A percentile compares a stretch with the other conserved stretches of the same genome.
phyloP scores from a whole-genome alignment of 768 basidiomycete species.

The Vararia minispora region DNA sequence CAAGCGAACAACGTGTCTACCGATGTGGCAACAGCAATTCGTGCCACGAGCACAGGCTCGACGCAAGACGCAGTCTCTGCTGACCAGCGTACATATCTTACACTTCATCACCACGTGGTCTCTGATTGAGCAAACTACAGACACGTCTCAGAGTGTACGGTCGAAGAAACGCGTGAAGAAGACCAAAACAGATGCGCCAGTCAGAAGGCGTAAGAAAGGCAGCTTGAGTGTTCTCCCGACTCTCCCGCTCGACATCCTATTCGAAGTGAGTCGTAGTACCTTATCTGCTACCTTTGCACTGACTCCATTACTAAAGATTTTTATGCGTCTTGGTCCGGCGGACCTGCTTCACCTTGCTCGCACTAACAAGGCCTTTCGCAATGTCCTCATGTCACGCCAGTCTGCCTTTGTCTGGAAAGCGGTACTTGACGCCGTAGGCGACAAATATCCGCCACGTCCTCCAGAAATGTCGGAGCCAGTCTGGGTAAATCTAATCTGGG shows the following conservation, averaged over 20 bases:
- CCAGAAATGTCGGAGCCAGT: slow-evolving; percentile 6
- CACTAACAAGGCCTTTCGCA: slow-evolving; percentile 19
- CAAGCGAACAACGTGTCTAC: too few species aligned
- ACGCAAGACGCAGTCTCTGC: too few species aligned
- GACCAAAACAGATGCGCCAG: too few species aligned
- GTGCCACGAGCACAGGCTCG: too few species aligned
- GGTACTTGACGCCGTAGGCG: neutral
- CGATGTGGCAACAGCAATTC: too few species aligned
- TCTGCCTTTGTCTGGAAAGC: slow-evolving; percentile 19
- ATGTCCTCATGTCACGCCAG: slow-evolving; percentile 14
- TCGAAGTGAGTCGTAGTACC: slow-evolving; percentile 15
- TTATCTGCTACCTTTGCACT: neutral
- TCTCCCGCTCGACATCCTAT: slow-evolving; percentile 20
- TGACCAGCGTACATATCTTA: too few species aligned
- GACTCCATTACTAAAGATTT: slow-evolving; percentile 17
- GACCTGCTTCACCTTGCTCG: slow-evolving; percentile 23
- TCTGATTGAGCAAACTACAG: too few species aligned
- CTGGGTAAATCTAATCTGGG: slow-evolving; percentile 9
- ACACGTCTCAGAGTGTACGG: too few species aligned
- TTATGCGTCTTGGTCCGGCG: slow-evolving; percentile 18
- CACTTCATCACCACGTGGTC: too few species aligned
- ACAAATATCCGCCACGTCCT: slow-evolving; percentile 5
- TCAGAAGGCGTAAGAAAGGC: too few species aligned
- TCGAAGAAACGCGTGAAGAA: too few species aligned
- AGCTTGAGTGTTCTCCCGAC: slow-evolving; percentile 9